Evolutionary conservation across 306 rosid species (phyloP).

Genomic region (Vachellia collinsii): DNA sequence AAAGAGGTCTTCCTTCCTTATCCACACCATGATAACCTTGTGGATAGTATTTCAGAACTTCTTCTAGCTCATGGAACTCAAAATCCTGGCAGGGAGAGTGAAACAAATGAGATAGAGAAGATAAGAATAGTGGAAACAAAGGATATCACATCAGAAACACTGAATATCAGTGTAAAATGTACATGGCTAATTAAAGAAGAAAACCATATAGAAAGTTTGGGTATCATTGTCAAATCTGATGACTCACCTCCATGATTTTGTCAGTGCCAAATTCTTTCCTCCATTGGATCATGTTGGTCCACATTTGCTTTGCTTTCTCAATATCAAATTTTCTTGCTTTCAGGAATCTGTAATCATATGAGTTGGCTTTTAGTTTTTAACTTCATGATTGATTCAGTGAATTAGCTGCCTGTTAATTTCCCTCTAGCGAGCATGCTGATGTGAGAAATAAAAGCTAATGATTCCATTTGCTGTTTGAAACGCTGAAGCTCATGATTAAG

Average conservation of each 20-base stretch:
- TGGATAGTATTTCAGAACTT: conserved; percentile 66
- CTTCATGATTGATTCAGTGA: conserved; percentile 13
- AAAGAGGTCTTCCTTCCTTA: conserved; percentile 70
- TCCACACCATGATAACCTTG: conserved; percentile 72
- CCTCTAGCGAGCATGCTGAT: neutral
- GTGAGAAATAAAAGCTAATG: neutral
- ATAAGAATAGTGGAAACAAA: neutral
- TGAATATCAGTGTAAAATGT: neutral
- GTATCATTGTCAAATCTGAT: neutral
- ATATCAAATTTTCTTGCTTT: conserved; percentile 70
- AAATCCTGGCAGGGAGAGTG: conserved; percentile 49
- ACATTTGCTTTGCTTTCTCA: conserved; percentile 67
- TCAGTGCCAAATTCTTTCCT: conserved; percentile 63
- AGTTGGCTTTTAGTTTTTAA: neutral
- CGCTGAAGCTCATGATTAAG: neutral
- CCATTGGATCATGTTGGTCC: conserved; percentile 72
- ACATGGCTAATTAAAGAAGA: too few species aligned
- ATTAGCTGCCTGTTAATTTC: neutral
- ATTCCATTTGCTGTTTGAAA: neutral
- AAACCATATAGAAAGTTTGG: neutral
- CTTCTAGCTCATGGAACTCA: conserved; percentile 55
- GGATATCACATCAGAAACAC: neutral
- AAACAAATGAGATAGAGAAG: neutral
- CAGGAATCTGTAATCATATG: conserved; percentile 52
- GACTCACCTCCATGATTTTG: conserved; percentile 59